These are phyloP conservation scores for Pterocarpus macrocarpus DNA, from an alignment of 306 rosid species.

Conservation along the genomic window DNA sequence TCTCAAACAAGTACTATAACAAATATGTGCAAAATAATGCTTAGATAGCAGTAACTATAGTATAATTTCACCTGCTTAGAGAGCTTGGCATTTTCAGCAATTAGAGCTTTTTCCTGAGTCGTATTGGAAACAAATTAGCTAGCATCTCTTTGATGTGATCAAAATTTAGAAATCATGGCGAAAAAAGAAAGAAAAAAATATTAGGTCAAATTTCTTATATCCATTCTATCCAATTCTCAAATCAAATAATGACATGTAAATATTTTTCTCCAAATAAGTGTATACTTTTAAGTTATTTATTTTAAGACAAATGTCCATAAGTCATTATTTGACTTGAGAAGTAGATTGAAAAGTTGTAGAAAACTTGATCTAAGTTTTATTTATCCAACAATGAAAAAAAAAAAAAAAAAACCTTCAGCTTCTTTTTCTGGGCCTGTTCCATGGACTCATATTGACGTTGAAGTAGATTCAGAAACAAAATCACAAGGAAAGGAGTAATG, in stretches of 20 bases:
- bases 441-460: background rate
- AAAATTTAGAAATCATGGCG: no score
- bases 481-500: background rate
- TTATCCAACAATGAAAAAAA: no score
- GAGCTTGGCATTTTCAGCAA: slow-evolving; percentile 71
- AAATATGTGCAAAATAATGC: background rate
- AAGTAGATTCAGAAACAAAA: slow-evolving; percentile 12
- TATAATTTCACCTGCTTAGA: slow-evolving; percentile 65
- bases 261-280: no score
- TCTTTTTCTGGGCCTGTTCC: background rate
- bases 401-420: background rate
- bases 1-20: background rate
- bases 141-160: background rate
- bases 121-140: slow-evolving; percentile 8
- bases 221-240: no score
- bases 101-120: slow-evolving; percentile 70
- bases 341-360: no score
- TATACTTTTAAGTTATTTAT: no score
- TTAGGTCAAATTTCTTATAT: no score
- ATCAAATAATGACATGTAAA: no score
- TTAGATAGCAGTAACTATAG: background rate
- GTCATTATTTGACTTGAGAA: no score
- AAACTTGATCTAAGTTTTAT: no score
- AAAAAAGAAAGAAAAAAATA: no score
- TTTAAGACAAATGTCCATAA: no score